Evolutionary conservation across 2,329 filamentous ascomycete species (phyloP), one percentile per base, ranked within the genome.

Genomic region (Thielaviopsis ethacetica): DNA sequence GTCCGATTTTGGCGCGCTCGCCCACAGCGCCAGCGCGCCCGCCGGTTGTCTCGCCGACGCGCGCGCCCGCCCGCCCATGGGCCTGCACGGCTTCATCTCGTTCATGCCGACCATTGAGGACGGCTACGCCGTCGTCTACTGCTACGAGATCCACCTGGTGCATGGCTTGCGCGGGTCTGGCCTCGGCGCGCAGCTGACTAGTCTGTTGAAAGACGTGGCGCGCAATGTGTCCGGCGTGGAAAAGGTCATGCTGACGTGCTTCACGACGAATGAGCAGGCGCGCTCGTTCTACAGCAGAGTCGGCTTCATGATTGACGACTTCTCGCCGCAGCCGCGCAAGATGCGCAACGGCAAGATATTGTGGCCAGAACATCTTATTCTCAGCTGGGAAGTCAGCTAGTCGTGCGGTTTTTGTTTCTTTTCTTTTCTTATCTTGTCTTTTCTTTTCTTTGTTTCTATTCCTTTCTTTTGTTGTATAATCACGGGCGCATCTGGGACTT

Each of bases 201-300:
- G 68, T 1, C 71, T 80, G 61, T 75, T 81, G 7, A 75, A 78
- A 53, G 66, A 67, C 4, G 72, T 83, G 4, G 85, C 80, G 7
- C 63, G 68, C 22, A 75, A 75, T 58, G 76, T 84, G 22, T 72
- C 75, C 1, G 57, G 73, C 0, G 73, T 85, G 53, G 69, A 73
- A 22, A 88, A 88, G 69, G 74, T 82, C 53, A 90, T 90, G 86
- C 71, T 90, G 65, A 88, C 85, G 1, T 86, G 85, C 65, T 89
- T 88, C 66, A 69, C 76, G 56, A 74, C 75, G 62, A 90, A 90
- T 66, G 63, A 69, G 34, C 69, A 69, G 2, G 86, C 78, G 0
- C 70, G 78, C 49, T 66, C 64, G 2, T 85, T 88, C 64, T 90
- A 90, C 68, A 68, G 73, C 53, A 77, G 73, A 62, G 67, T 81